Conservation (phyloP, 192 early-diverging fungal species). For the Backusella macrospora region DNA sequence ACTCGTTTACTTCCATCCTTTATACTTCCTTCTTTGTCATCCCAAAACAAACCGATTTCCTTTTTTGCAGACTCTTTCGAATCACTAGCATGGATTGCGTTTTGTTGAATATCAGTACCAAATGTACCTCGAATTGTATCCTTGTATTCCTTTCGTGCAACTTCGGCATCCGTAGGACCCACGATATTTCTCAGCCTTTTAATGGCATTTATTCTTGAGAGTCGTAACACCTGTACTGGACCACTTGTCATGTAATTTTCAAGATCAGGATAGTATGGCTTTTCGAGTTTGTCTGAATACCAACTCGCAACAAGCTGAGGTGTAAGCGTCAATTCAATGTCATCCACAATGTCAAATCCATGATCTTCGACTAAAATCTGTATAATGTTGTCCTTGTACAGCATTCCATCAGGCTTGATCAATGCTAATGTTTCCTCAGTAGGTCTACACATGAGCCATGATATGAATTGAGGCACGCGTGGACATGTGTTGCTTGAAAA, state of each 20-base stretch:
- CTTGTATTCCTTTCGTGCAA: slow-evolving; percentile 41
- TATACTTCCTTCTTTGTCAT: not conserved
- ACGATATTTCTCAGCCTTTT: slow-evolving; percentile 54
- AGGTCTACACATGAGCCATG: slow-evolving; percentile 17
- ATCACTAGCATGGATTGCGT: slow-evolving; percentile 62
- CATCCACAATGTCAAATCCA: slow-evolving; percentile 49
- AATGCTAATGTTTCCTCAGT: slow-evolving; percentile 53
- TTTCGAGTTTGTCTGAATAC: slow-evolving; percentile 47
- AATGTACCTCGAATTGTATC: slow-evolving; percentile 51
- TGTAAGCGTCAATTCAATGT: slow-evolving; percentile 43
- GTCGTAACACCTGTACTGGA: slow-evolving; percentile 47
- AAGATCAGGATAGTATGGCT: slow-evolving; percentile 46
- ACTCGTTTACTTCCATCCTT: not conserved
- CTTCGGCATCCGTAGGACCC: slow-evolving; percentile 49
- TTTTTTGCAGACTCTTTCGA: slow-evolving; percentile 32
- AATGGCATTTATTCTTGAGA: slow-evolving; percentile 55
- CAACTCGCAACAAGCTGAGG: slow-evolving; percentile 42
- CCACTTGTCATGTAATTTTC: slow-evolving; percentile 53
- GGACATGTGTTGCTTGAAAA: not conserved
- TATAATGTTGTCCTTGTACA: slow-evolving; percentile 40
- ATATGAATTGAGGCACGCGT: not conserved
- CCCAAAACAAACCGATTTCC: not conserved
- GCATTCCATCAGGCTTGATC: slow-evolving; percentile 57
- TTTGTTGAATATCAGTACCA: slow-evolving; percentile 46
- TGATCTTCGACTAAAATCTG: slow-evolving; percentile 38